Evolutionary conservation across 2,329 filamentous ascomycete genomes (phyloP).

Genomic region (Pseudocercospora musae): DNA sequence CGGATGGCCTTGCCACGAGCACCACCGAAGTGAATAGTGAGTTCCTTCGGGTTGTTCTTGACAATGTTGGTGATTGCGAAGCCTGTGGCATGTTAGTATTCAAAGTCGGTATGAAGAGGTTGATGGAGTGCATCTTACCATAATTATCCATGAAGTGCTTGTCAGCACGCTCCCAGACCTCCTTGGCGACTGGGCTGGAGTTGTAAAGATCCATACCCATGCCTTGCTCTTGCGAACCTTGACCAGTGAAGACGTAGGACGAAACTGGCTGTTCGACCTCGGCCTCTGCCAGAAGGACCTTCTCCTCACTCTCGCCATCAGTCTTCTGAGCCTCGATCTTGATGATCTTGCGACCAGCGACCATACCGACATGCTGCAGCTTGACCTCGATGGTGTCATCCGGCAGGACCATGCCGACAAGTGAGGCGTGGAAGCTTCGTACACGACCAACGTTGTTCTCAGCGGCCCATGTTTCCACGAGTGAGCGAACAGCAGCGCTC

Average conservation of each 20-base stretch:
- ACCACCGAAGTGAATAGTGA: conserved; percentile 96
- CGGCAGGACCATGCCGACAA: conserved; percentile 98
- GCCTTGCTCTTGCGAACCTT: conserved; percentile 96
- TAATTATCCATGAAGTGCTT: conserved; percentile 99
- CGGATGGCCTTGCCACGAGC: conserved; percentile 95
- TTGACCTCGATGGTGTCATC: conserved; percentile 95
- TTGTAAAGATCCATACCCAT: conserved; percentile 99
- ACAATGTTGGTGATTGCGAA: conserved; percentile 99
- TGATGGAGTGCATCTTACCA: conserved; percentile 58
- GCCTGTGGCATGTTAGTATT: conserved; percentile 48
- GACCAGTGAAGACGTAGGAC: conserved; percentile 95
- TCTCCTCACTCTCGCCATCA: conserved; percentile 76
- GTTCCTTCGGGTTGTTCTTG: conserved; percentile 98
- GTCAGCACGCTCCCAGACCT: conserved; percentile 97
- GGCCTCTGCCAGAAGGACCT: conserved; percentile 90
- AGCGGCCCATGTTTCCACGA: conserved; percentile 97
- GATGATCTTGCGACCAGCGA: conserved; percentile 97
- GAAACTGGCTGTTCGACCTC: conserved; percentile 97
- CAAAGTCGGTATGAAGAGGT: not conserved
- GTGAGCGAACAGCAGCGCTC: conserved; percentile 88
- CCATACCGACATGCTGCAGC: conserved; percentile 95
- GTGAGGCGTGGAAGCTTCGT: conserved; percentile 90
- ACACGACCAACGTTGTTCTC: conserved; percentile 98
- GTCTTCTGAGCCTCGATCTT: conserved; percentile 96
- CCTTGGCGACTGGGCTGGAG: conserved; percentile 89